A percentile compares a stretch with the other conserved stretches of the same genome.
Evolutionary conservation across 2,329 filamentous ascomycete species (phyloP).

Genomic region (Lecanosticta acicola): DNA sequence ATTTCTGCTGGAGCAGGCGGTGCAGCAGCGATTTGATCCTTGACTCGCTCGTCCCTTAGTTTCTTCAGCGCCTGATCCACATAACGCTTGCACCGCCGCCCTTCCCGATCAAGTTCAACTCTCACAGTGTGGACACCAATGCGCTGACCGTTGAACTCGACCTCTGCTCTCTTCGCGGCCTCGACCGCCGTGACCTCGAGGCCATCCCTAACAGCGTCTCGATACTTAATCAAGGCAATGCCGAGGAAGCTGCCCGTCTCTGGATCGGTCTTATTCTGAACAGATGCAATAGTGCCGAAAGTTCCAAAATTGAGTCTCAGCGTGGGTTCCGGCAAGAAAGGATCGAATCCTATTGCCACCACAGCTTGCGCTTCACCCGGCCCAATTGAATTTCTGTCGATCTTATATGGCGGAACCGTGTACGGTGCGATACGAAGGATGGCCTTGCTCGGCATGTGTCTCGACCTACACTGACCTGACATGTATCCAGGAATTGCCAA

Average conservation of each 20-base stretch:
- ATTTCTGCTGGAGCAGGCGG: slow-evolving; percentile 25
- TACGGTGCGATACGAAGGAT: slow-evolving; percentile 69
- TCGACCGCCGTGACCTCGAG: slow-evolving; percentile 63
- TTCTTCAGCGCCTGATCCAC: slow-evolving; percentile 68
- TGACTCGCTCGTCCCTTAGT: slow-evolving; percentile 57
- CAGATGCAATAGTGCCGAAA: slow-evolving; percentile 82
- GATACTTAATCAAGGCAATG: slow-evolving; percentile 85
- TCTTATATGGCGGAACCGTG: slow-evolving; percentile 72
- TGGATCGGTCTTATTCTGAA: slow-evolving; percentile 92
- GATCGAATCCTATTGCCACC: slow-evolving; percentile 94
- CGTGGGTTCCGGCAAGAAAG: slow-evolving; percentile 66
- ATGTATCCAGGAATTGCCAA: slow-evolving; percentile 61
- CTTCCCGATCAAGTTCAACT: slow-evolving; percentile 86
- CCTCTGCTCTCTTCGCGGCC: slow-evolving; percentile 74
- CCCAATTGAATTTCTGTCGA: slow-evolving; percentile 81
- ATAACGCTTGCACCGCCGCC: slow-evolving; percentile 71
- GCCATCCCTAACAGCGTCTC: slow-evolving; percentile 58
- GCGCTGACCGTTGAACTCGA: slow-evolving; percentile 69
- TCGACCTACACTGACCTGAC: slow-evolving; percentile 43
- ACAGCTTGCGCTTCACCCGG: slow-evolving; percentile 86
- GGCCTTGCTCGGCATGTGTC: slow-evolving; percentile 59
- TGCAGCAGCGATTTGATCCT: slow-evolving; percentile 30
- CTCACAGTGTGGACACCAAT: slow-evolving; percentile 72
- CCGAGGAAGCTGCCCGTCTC: slow-evolving; percentile 90
- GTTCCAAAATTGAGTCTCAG: slow-evolving; percentile 69